Base-by-base conservation (phyloP, 805 yeast genomes). In the Barnettozyma salicaria region DNA sequence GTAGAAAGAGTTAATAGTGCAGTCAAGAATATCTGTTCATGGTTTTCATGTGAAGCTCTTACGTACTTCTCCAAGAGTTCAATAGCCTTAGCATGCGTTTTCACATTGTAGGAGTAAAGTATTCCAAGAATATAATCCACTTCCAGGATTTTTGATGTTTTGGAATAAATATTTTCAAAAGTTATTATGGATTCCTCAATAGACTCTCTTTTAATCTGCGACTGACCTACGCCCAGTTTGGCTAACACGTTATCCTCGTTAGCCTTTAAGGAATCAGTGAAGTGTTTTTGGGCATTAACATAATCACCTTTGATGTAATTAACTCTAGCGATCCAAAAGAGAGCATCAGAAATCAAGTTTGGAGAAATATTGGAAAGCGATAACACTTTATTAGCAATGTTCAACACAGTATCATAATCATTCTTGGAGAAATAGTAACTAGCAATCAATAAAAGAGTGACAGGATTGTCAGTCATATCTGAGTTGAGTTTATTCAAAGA, bases 251-350 rank as follows among this genome's bases (percentile, higher is more conserved):
- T 84, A 33, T 63, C 67, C 26, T 78, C 84, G 52, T 82, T 77
- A 25, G 71, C 62, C 43, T 76, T 77, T 27, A 76, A 70, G 6
- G 97, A 76, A 41, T 77, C 85, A 44, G 80, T 79, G 58, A 85
- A 90, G 49, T 69, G 65, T 38, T 70, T 72, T 49, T 85, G 84
- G 0, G 97, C 80, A 41, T 72, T 72, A n/a, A 75, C 72, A 52
- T 67, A 76, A 49, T 88, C 85, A 1, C 65, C 61, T 19, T 70
- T 56, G 6, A 67, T 68, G 48, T 80, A 89, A 34, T 74, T 67
- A 13, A 83, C 79, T 57, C 97, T 73, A 4, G 87, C 98, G 39
- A 79, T 67, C 97, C 97, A 92, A 50, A 84, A 84, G 33, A 72
- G 59, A 2, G 86, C 78, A 44, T 82, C 89, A 22, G 83, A 72